phyloP scores from a whole-genome alignment of 2,329 filamentous ascomycete genomes.

The Botrytis fabae region DNA sequence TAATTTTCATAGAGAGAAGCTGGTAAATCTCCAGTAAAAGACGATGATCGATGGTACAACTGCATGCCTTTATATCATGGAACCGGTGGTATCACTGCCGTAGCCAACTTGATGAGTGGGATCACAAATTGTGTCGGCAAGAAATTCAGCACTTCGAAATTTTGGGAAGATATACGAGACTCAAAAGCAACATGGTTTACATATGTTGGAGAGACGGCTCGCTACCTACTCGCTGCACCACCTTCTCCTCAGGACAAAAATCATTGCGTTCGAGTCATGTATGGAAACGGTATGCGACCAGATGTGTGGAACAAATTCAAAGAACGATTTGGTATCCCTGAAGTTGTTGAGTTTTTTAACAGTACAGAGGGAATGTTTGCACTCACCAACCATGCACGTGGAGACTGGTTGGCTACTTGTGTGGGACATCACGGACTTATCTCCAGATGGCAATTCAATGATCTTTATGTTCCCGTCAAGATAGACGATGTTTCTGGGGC shows the following conservation, averaged over 20 bases:
- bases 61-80: slow-evolving; percentile 48
- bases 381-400: slow-evolving; percentile 59
- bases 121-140: slow-evolving; percentile 62
- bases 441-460: slow-evolving; percentile 51
- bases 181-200: slow-evolving; percentile 69
- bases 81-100: slow-evolving; percentile 45
- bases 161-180: slow-evolving; percentile 72
- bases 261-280: slow-evolving; percentile 60
- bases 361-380: slow-evolving; percentile 70
- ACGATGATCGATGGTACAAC: slow-evolving; percentile 66
- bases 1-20: not conserved
- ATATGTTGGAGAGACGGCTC: slow-evolving; percentile 76
- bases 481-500: slow-evolving; percentile 69
- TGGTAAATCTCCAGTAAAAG: slow-evolving; percentile 23
- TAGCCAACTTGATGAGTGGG: slow-evolving; percentile 42
- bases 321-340: slow-evolving; percentile 61
- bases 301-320: slow-evolving; percentile 67
- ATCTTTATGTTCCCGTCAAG: slow-evolving; percentile 64
- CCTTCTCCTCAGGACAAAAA: slow-evolving; percentile 60
- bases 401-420: slow-evolving; percentile 61
- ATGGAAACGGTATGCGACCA: slow-evolving; percentile 66
- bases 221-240: slow-evolving; percentile 70
- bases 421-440: slow-evolving; percentile 73
- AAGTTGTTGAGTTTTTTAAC: slow-evolving; percentile 74
- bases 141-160: slow-evolving; percentile 67